Percentiles rank a stretch among this genome's conserved stretches.
Evolutionary conservation across 1,284 basidiomycete species (phyloP).

Genomic region (Cryptococcus sp.): DNA sequence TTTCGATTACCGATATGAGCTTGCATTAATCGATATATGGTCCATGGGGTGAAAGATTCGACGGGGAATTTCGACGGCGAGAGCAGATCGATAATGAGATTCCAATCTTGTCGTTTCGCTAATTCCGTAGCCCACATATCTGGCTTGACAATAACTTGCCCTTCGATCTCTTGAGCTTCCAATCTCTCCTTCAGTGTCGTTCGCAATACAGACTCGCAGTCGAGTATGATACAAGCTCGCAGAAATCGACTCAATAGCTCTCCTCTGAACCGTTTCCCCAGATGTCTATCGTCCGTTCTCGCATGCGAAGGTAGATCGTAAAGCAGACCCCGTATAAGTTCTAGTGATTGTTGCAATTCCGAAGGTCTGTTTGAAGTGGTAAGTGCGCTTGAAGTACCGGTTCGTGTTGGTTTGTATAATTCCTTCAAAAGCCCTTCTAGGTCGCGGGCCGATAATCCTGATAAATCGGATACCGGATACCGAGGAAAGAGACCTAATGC

Average conservation of each 20-base stretch:
- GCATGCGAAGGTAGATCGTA: background rate
- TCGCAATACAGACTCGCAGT: background rate
- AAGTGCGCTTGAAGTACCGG: background rate
- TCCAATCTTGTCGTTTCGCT: conserved; percentile 13
- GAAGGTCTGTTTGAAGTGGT: background rate
- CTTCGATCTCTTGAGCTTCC: background rate
- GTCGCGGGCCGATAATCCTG: background rate
- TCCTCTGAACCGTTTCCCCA: background rate
- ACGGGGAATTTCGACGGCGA: conserved; percentile 13
- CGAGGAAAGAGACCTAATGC: background rate
- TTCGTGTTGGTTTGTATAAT: background rate
- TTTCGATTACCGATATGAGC: conserved; percentile 24
- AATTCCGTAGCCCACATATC: conserved; percentile 18
- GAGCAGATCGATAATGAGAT: conserved; percentile 16
- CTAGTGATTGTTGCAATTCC: background rate
- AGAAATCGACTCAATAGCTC: background rate
- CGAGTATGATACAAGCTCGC: background rate
- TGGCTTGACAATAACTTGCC: conserved; percentile 2
- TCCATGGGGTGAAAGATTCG: conserved; percentile 11
- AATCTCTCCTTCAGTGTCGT: background rate
- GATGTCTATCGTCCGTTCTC: background rate
- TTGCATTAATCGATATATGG: conserved; percentile 21
- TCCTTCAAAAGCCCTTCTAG: background rate
- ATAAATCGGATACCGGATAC: background rate
- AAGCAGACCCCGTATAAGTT: background rate